These are phyloP conservation scores for Metschnikowia henanensis DNA, from an alignment of 805 yeast species.

Conservation along the genomic window DNA sequence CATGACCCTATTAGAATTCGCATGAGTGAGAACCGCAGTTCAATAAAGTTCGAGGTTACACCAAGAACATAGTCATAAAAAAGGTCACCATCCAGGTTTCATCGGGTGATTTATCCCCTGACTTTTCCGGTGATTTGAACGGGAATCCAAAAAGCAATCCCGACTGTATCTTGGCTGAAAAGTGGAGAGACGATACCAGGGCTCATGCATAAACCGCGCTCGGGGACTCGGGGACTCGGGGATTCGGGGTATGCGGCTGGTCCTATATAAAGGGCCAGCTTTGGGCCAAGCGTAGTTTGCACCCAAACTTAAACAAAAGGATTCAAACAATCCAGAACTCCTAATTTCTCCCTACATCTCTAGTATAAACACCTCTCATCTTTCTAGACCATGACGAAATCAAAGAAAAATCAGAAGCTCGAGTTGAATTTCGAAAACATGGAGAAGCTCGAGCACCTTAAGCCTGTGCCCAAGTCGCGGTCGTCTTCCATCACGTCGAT, in stretches of 20 bases:
- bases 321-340: not conserved
- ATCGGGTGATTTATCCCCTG: not conserved
- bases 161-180: slow-evolving; percentile 8
- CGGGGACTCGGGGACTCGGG: slow-evolving; percentile 1
- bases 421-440: slow-evolving; percentile 38
- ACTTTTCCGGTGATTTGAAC: not conserved
- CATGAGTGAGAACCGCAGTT: too few relatives aligned
- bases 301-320: slow-evolving; percentile 1
- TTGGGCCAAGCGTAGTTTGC: not conserved
- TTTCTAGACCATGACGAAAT: slow-evolving; percentile 22
- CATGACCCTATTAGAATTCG: too few relatives aligned
- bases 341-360: not conserved
- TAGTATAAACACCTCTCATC: not conserved
- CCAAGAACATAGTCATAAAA: too few relatives aligned
- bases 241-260: not conserved
- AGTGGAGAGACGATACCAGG: slow-evolving; percentile 13
- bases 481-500: slow-evolving; percentile 38
- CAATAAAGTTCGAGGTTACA: too few relatives aligned
- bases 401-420: slow-evolving; percentile 25
- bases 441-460: slow-evolving; percentile 38
- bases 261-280: slow-evolving; percentile 1
- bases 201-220: slow-evolving; percentile 3
- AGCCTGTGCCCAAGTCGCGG: slow-evolving; percentile 39
- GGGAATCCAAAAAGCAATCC: slow-evolving; percentile 3
- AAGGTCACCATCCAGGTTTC: too few relatives aligned